Conservation (phyloP, 106 monocot genomes). For the Dioscorea zingiberensis region DNA sequence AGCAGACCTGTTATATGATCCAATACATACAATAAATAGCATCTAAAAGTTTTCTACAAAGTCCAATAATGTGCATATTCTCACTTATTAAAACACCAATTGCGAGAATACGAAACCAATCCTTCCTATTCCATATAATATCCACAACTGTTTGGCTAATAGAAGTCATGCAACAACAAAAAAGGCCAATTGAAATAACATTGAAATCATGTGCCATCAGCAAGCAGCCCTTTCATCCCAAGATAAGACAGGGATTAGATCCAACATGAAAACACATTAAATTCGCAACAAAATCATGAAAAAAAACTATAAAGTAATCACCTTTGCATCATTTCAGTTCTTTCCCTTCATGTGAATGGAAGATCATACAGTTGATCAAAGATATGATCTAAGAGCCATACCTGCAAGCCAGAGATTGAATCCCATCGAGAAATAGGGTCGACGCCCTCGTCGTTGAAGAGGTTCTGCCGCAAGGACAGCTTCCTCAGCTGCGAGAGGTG, state of each 20-base stretch:
- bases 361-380: no score
- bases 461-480: conserved; percentile 89
- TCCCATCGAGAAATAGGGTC: conserved; percentile 54
- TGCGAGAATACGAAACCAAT: no score
- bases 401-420: conserved; percentile 49
- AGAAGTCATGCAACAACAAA: neutral
- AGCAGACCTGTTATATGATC: no score
- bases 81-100: no score
- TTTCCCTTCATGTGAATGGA: neutral
- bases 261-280: neutral
- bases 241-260: neutral
- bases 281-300: neutral
- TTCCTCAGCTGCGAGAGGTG: conserved; percentile 51
- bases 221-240: no score
- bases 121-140: no score
- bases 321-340: neutral
- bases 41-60: no score
- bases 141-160: neutral
- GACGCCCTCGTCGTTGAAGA: conserved; percentile 59
- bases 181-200: no score
- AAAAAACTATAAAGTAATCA: neutral
- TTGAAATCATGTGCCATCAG: no score
- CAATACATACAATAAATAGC: no score
- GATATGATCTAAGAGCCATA: conserved; percentile 4
- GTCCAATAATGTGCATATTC: no score